A percentile compares a stretch with the other conserved stretches of the same genome.
Evolutionary conservation across 768 basidiomycete genomes (phyloP).

Genomic region (Collybia sp.): DNA sequence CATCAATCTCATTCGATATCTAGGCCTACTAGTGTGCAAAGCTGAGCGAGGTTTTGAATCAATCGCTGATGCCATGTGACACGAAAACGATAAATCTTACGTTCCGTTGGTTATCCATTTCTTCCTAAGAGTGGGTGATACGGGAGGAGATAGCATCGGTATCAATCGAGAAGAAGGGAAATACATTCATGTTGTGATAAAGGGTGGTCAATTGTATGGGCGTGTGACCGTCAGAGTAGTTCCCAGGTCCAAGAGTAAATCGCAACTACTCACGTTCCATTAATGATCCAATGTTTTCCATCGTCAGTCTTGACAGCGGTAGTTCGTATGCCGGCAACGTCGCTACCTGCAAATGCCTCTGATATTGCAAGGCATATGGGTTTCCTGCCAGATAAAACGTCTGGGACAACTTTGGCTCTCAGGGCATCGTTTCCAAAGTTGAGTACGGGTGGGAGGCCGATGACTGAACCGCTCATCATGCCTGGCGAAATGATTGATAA

Average conservation of each 20-base stretch:
- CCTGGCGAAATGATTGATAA: constrained; percentile 17
- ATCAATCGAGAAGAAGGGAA: constrained; percentile 4
- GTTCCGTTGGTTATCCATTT: constrained; percentile 83
- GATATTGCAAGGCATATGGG: constrained; percentile 83
- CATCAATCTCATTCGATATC: not conserved
- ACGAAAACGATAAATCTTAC: constrained; percentile 24
- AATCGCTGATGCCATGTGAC: not conserved
- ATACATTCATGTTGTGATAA: constrained; percentile 4
- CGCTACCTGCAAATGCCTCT: constrained; percentile 85
- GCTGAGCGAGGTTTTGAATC: constrained; percentile 13
- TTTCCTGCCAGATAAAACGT: constrained; percentile 68
- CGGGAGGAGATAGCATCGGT: not conserved
- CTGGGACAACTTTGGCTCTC: constrained; percentile 52
- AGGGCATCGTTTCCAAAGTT: constrained; percentile 70
- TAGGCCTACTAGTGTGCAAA: constrained; percentile 38
- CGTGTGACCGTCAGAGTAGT: not conserved
- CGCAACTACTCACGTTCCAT: constrained; percentile 39
- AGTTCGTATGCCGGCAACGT: constrained; percentile 72
- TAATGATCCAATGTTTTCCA: constrained; percentile 78
- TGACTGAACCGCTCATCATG: constrained; percentile 69
- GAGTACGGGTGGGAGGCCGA: constrained; percentile 80
- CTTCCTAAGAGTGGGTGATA: constrained; percentile 44
- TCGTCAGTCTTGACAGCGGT: constrained; percentile 74
- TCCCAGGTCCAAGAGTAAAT: too few species aligned
- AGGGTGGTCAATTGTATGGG: constrained; percentile 3